Conservation (phyloP, 1,284 basidiomycete species). For the Tylopilus sp. region DNA sequence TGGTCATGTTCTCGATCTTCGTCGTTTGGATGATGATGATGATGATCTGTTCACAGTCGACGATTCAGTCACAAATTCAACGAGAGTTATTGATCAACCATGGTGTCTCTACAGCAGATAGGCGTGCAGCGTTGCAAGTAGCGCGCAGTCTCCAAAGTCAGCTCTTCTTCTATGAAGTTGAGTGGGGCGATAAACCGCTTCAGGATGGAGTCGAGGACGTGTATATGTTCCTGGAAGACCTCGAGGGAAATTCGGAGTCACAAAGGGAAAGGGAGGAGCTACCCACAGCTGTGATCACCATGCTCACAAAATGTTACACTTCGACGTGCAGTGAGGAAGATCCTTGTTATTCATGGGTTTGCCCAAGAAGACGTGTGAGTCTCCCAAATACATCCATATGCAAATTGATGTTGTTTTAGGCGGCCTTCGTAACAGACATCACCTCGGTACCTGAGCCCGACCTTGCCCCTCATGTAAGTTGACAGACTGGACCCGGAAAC, state of each 20-base stretch:
- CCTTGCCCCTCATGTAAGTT: constrained; percentile 25
- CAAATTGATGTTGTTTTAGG: constrained; percentile 22
- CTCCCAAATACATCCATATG: background rate
- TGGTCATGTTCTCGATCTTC: constrained; percentile 17
- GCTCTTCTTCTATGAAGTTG: constrained; percentile 96
- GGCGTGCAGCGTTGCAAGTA: constrained; percentile 79
- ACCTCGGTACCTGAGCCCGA: constrained; percentile 26
- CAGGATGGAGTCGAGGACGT: constrained; percentile 93
- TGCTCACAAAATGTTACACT: constrained; percentile 81
- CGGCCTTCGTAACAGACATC: constrained; percentile 22
- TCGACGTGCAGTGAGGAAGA: constrained; percentile 72
- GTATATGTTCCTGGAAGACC: constrained; percentile 93
- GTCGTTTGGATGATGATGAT: background rate
- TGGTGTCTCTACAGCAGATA: constrained; percentile 63
- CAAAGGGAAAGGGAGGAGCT: constrained; percentile 69
- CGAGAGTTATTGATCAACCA: constrained; percentile 68
- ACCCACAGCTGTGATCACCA: constrained; percentile 79
- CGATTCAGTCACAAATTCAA: constrained; percentile 77
- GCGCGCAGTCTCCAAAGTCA: constrained; percentile 88
- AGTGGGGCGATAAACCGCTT: constrained; percentile 84
- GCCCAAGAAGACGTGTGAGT: constrained; percentile 60
- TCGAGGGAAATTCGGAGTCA: constrained; percentile 59
- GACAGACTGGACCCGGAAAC: constrained; percentile 2
- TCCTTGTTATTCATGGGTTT: constrained; percentile 70
- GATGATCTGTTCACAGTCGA: constrained; percentile 48